phyloP scores from a whole-genome alignment of 768 basidiomycete species.

The Gelatoporia subvermispora region DNA sequence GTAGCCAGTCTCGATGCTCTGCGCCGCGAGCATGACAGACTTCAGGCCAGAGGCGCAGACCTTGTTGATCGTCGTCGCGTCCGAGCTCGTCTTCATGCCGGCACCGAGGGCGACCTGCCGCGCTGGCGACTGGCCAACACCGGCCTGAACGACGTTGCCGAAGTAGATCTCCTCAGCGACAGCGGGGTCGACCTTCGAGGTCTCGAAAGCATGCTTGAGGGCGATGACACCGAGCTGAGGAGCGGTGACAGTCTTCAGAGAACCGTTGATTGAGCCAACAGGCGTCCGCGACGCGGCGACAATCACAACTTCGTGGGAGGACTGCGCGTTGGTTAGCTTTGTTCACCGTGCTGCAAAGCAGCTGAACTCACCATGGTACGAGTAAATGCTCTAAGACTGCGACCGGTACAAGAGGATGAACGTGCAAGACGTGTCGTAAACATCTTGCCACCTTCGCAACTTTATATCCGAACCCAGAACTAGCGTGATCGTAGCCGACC shows the following conservation, averaged over 20 bases:
- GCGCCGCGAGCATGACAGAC: constrained; percentile 89
- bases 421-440: constrained; percentile 14
- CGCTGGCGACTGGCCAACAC: constrained; percentile 96
- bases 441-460: constrained; percentile 6
- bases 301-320: constrained; percentile 80
- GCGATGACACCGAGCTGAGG: constrained; percentile 86
- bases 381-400: constrained; percentile 20
- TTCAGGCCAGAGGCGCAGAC: constrained; percentile 99
- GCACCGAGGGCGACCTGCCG: constrained; percentile 91
- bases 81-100: constrained; percentile 80
- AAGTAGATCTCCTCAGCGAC: constrained; percentile 94
- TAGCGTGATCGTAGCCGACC: constrained; percentile 11
- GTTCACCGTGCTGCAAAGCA: no score
- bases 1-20: constrained; percentile 84
- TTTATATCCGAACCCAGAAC: constrained; percentile 13
- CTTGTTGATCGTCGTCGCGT: constrained; percentile 99
- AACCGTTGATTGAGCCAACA: constrained; percentile 87
- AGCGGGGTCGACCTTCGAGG: constrained; percentile 74
- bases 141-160: constrained; percentile 96
- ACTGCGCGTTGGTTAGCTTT: constrained; percentile 20
- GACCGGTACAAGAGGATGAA: constrained; percentile 35
- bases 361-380: constrained; percentile 23
- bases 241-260: constrained; percentile 84
- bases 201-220: constrained; percentile 84
- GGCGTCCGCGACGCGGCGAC: constrained; percentile 92